Base-by-base conservation (phyloP, 805 yeast species). In the Kuraishia cidri region DNA sequence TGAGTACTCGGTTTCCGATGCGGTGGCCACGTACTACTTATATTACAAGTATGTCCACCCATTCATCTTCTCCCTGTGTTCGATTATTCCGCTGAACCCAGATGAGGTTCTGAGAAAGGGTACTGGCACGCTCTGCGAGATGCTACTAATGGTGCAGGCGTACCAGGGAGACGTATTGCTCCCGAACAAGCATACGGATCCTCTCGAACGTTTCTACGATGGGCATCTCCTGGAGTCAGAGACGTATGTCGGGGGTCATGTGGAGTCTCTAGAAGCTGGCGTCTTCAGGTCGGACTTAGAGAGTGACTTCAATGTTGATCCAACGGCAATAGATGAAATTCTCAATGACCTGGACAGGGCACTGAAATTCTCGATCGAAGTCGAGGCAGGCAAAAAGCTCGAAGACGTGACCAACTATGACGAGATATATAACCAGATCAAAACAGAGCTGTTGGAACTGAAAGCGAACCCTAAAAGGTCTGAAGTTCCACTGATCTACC, bases 231-330 rank as follows among this genome's bases (percentile, higher is more conserved):
- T 92, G 26, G 97, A 90, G 48, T 79, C 95, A 1, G 99, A 92
- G 56, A 92, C 99, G 0, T 92, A 92, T 51, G 97, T 92, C 18
- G 99, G 99, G 37, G 99, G 99, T 2, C 98, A 92, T 46, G 99
- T 92, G 15, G 97, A 94, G 56, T 84, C 96, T 6, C 60, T 94
- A 35, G 98, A 94, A 54, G 96, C 98, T 7, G 99, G 99, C 35
- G 98, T 92, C 1, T 92, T 94, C 50, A 64, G 99, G 45, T 80
- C 94, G 32, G 99, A 92, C 50, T 65, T 92, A 22, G 70, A 77
- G 3, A 72, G 69, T 30, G 72, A 80, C 26, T 92, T 94, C 59
- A 71, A 68, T 21, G 65, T 94, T 25, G 95, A 87, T 47, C 77
- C 95, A 0, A 62, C 76, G 0, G 94, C 87, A 1, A 66, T 92